Evolutionary conservation across 768 basidiomycete species (phyloP), one percentile per base, ranked within the genome.

Genomic region (Suillus variegatus): DNA sequence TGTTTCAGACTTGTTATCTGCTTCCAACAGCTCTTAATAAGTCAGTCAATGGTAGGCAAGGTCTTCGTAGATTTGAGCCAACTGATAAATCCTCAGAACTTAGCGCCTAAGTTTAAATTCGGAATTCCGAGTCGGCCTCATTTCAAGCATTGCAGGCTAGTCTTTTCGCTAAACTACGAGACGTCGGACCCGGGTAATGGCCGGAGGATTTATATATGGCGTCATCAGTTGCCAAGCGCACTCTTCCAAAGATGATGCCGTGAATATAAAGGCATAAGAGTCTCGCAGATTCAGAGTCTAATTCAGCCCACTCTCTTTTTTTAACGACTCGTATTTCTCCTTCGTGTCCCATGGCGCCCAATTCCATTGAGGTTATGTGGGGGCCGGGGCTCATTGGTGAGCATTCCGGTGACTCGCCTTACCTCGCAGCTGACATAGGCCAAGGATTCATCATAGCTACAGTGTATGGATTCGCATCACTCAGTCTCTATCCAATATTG

Each of bases 381-480:
- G 66, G 62, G 8, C 68, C 70, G 25, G 69, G 69, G 12, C 32
- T 70, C 28, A 65, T 72, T 54, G 72, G 72, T 68, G 58, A 40
- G 72, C 38, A 25, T 41, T 28, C 14, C 2, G 28, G 22, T 36
- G n/a, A 3, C 46, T 10, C 18, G 6, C 25, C 6, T 58, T 25
- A 14, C 38, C 28, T 41, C 20, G 20, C 20, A 55, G 32, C 54
- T 55, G 12, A 55, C 12, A 12, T 13, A 36, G 12, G 38, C 1
- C 32, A 54, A 74, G 72, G 72, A n/a, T 47, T 61, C 4, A 47
- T 54, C 7, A 12, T 74, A 6, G 69, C 41, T 25, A 7, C n/a
- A 46, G 65, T 43, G 72, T 73, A 60, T 16, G 70, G 64, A 36
- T 16, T 41, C 41, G 36, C 3, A 0, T 12, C 14, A 58, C 25